These are phyloP conservation scores for Gypsophila paniculata DNA, from an alignment of 179 eudicot genomes.

Conservation along the genomic window DNA sequence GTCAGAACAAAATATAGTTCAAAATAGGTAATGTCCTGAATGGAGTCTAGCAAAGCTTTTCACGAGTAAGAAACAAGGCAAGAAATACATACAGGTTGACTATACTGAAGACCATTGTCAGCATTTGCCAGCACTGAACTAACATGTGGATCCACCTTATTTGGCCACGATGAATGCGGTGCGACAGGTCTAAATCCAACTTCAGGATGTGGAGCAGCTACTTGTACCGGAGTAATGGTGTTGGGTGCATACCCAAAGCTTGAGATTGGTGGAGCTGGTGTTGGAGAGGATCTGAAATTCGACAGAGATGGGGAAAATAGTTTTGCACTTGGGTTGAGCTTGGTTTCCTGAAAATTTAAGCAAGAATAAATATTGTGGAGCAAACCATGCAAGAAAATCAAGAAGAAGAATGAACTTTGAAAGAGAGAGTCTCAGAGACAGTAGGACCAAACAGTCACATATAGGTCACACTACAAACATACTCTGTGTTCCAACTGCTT, in stretches of 20 bases:
- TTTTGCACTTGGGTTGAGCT: constrained; percentile 93
- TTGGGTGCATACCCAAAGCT: constrained; percentile 51
- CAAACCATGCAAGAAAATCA: background rate
- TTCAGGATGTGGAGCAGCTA: constrained; percentile 53
- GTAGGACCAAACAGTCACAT: background rate
- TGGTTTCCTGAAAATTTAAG: constrained; percentile 53
- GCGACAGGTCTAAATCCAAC: constrained; percentile 42
- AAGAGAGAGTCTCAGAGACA: background rate
- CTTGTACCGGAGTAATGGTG: constrained; percentile 36
- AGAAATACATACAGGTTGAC: constrained; percentile 55
- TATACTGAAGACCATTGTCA: constrained; percentile 46
- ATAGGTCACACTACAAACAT: background rate
- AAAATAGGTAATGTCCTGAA: background rate
- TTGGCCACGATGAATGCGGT: constrained; percentile 51
- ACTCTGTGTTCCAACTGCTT: background rate
- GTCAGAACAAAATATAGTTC: background rate
- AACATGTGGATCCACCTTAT: constrained; percentile 52
- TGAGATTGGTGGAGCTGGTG: constrained; percentile 45
- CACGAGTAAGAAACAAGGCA: constrained; percentile 1
- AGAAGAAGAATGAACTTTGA: background rate
- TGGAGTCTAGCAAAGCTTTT: background rate
- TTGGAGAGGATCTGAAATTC: constrained; percentile 47
- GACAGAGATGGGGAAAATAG: constrained; percentile 62
- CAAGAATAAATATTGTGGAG: background rate
- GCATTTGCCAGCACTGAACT: constrained; percentile 45